Conservation (phyloP, 768 basidiomycete genomes). For the Harrya chromipes region DNA sequence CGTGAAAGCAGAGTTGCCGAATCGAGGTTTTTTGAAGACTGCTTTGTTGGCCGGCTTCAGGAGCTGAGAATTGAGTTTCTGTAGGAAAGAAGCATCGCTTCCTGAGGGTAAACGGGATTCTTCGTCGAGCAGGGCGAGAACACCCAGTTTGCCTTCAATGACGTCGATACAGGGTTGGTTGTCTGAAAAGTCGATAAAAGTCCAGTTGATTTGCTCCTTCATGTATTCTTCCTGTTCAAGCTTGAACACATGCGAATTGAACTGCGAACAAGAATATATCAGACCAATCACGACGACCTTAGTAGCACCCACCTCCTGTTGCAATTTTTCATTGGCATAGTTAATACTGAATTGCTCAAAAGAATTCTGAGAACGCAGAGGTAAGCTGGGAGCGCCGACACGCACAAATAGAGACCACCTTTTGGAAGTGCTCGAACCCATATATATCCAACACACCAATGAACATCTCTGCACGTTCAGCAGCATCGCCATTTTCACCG, state of each 20-base stretch:
- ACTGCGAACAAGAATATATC: slow-evolving; percentile 45
- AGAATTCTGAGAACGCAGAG: slow-evolving; percentile 53
- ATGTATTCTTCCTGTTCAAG: slow-evolving; percentile 99
- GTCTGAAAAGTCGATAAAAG: slow-evolving; percentile 98
- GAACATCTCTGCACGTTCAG: slow-evolving; percentile 92
- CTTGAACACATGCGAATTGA: slow-evolving; percentile 99
- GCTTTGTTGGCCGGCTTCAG: slow-evolving; percentile 79
- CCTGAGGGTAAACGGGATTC: slow-evolving; percentile 96
- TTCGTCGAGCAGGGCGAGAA: slow-evolving; percentile 92
- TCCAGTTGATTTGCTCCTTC: slow-evolving; percentile 99
- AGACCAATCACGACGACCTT: slow-evolving; percentile 2
- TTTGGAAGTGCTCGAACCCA: slow-evolving; percentile 96
- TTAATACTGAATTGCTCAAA: slow-evolving; percentile 99
- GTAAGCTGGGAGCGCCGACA: slow-evolving; percentile 4
- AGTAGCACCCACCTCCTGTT: slow-evolving; percentile 77
- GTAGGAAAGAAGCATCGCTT: slow-evolving; percentile 87
- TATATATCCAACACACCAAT: slow-evolving; percentile 99
- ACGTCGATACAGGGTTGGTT: slow-evolving; percentile 99
- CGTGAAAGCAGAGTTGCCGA: slow-evolving; percentile 95
- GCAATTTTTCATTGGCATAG: slow-evolving; percentile 97
- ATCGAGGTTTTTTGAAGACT: slow-evolving; percentile 98
- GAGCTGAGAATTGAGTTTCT: slow-evolving; percentile 87
- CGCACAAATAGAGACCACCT: slow-evolving; percentile 44
- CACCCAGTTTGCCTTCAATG: slow-evolving; percentile 95
- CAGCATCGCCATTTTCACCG: slow-evolving; percentile 92